Evolutionary conservation across 202 grass and related monocot genomes (phyloP), one percentile per base, ranked within the genome.

Genomic region (Cymbopogon flexuosus): DNA sequence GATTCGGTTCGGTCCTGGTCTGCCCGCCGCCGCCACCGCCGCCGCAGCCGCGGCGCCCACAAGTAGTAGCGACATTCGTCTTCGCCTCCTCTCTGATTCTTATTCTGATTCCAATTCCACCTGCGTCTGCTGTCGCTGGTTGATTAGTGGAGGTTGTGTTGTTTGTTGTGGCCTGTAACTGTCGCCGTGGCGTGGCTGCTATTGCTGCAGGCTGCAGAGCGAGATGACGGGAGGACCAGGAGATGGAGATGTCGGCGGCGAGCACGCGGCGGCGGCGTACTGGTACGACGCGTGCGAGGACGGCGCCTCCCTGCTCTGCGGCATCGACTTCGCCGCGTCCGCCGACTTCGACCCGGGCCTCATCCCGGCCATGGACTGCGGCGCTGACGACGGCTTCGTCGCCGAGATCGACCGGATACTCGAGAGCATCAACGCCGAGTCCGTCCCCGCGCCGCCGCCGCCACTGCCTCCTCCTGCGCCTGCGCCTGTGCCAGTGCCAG

Each of bases 271-370:
- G 23, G 87, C 67, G 33, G 45, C 92, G 0, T 98, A 98, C 92
- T 98, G 95, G 95, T 95, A 90, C 77, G 92, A 93, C 68, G 90
- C 92, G 15, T 95, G 88, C 79, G 95, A 98, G 90, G 95, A 98
- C 42, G 79, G 83, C 22, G 58, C 75, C 19, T 81, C 86, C 5
- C 86, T 93, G 47, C 84, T 93, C 0, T 90, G 81, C 92, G 68
- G 82, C 86, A 91, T 93, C 88, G 84, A 93, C 77, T 94, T 93
- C 72, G 76, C 58, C 35, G 40, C 81, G 10, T 80, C 83, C 47
- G 80, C 90, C 3, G 86, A 95, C 52, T 95, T 95, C 75, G 90
- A 93, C 69, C 90, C 88, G 13, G 83, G 90, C 10, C 61, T 83
- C 49, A 82, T 98, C 10, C 90, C 95, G 15, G 79, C 70, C 5